These are phyloP conservation scores for Gastrolobium villosum DNA, from an alignment of 306 rosid species.

Conservation along the genomic window DNA sequence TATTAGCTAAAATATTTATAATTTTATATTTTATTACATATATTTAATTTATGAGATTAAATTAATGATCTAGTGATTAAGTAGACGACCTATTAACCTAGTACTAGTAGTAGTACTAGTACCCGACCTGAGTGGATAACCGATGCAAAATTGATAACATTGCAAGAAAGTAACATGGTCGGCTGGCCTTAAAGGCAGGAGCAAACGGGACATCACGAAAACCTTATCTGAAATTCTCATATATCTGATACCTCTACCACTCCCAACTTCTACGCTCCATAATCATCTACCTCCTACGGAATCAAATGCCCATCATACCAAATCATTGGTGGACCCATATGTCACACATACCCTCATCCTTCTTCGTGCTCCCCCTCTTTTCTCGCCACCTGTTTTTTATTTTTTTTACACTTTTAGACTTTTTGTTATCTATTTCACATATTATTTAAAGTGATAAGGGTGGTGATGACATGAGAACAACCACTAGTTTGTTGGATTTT, in stretches of 20 bases:
- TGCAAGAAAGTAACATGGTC: slow-evolving; percentile 56
- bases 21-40: no score
- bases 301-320: slow-evolving; percentile 88
- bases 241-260: slow-evolving; percentile 42
- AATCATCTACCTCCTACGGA: slow-evolving; percentile 74
- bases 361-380: slow-evolving; percentile 47
- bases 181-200: slow-evolving; percentile 61
- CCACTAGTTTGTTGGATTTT: slow-evolving; percentile 53
- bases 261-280: slow-evolving; percentile 74
- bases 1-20: no score
- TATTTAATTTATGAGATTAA: no score
- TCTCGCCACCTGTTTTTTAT: slow-evolving; percentile 40
- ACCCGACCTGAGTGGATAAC: no score
- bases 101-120: no score
- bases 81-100: no score
- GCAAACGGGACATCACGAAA: slow-evolving; percentile 41
- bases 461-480: slow-evolving; percentile 63
- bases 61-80: no score
- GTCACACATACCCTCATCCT: slow-evolving; percentile 45
- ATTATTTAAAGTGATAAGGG: slow-evolving; percentile 34
- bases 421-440: neutral
- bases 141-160: neutral
- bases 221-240: slow-evolving; percentile 69
- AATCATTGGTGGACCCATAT: slow-evolving; percentile 78
- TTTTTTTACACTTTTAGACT: no score